Evolutionary conservation across 2,329 filamentous ascomycete genomes (phyloP).

Genomic region (Rhynchosporium agropyri): DNA sequence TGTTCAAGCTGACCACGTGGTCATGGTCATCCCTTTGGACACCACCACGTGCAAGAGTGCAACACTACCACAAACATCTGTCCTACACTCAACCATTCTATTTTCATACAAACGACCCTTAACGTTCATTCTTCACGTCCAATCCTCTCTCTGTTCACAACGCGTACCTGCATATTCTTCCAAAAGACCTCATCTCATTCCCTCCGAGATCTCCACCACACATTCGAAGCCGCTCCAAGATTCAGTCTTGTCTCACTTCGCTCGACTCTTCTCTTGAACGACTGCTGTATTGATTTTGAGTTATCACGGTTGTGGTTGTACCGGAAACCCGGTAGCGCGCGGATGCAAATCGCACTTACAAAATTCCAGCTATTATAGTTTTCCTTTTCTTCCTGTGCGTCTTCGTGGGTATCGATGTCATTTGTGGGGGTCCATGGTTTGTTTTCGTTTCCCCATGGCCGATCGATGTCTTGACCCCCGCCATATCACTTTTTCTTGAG

Average conservation of each 20-base stretch:
- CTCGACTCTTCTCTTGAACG: constrained; percentile 1
- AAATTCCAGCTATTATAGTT: constrained; percentile 2
- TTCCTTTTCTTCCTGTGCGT: neutral
- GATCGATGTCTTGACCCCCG: no score
- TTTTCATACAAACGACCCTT: neutral
- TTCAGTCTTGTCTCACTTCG: neutral
- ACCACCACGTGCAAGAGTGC: constrained; percentile 6
- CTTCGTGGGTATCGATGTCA: neutral
- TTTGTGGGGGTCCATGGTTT: neutral
- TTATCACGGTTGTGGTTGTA: neutral
- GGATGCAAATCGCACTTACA: neutral
- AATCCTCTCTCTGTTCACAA: constrained; percentile 7
- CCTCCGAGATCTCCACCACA: constrained; percentile 13
- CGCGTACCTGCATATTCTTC: constrained; percentile 17
- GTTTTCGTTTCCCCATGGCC: no score
- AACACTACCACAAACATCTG: neutral
- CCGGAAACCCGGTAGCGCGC: constrained; percentile 19
- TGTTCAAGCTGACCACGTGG: constrained; percentile 10
- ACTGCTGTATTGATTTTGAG: neutral
- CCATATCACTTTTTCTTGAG: no score
- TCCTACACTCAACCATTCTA: neutral
- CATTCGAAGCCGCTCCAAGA: no score
- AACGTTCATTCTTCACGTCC: neutral
- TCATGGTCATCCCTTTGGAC: constrained; percentile 1
- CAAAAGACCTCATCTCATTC: constrained; percentile 1